Conservation (phyloP, 805 yeast species). For the Candida sphagnicola region DNA sequence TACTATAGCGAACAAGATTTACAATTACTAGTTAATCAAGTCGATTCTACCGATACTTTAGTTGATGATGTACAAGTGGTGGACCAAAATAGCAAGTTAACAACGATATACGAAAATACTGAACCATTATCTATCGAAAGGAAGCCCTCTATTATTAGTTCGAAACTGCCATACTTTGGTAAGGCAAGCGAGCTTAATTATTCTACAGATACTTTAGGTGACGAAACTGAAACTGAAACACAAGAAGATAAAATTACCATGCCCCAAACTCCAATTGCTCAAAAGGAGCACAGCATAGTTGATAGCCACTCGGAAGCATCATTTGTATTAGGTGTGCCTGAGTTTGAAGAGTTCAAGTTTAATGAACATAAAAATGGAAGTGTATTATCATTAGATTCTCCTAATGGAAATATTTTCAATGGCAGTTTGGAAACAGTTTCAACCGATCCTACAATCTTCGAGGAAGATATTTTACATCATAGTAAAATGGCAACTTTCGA, state of each 20-base stretch:
- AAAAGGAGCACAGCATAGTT: too few relatives aligned
- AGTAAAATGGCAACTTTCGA: not conserved
- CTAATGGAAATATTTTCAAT: conserved; percentile 12
- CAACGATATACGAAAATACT: not conserved
- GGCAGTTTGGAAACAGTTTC: conserved; percentile 31
- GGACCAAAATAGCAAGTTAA: not conserved
- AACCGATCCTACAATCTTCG: conserved; percentile 24
- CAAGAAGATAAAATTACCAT: not conserved
- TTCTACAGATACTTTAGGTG: conserved; percentile 12
- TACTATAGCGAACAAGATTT: conserved; percentile 30
- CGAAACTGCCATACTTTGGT: not conserved
- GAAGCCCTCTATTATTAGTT: conserved; percentile 4
- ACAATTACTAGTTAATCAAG: conserved; percentile 16
- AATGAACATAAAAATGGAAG: conserved; percentile 4
- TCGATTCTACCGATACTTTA: conserved; percentile 12
- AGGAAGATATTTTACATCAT: not conserved
- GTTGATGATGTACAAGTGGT: conserved; percentile 9
- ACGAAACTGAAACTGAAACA: conserved; percentile 1
- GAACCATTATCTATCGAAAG: conserved; percentile 8
- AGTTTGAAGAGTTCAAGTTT: conserved; percentile 6
- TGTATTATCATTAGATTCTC: conserved; percentile 6
- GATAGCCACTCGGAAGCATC: not conserved
- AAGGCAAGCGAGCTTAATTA: conserved; percentile 6
- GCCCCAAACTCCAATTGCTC: not conserved
- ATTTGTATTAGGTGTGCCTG: not conserved